Conservation (phyloP, 2,329 filamentous ascomycete species). For the Neospermospora avenae region DNA sequence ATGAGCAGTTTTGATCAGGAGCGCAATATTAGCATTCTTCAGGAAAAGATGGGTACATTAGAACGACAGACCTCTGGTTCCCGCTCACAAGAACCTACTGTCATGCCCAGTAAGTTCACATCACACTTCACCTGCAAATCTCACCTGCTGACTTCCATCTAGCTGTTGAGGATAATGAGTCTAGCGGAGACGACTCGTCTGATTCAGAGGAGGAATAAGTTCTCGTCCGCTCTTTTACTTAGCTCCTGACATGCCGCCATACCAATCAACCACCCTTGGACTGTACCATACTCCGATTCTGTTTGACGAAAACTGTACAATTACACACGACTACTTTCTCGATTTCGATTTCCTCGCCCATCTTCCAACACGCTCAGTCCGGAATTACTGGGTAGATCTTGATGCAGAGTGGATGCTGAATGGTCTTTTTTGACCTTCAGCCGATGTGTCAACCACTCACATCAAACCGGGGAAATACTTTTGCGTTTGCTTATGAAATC, state of each 20-base stretch:
- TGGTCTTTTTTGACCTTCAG: slow-evolving; percentile 3
- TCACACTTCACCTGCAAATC: not conserved
- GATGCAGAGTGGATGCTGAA: slow-evolving; percentile 3
- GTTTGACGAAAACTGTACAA: slow-evolving; percentile 21
- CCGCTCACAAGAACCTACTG: slow-evolving; percentile 39
- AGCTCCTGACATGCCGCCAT: not conserved
- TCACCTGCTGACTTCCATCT: slow-evolving; percentile 14
- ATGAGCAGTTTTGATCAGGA: slow-evolving; percentile 73
- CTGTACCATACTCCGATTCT: slow-evolving; percentile 22
- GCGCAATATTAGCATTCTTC: slow-evolving; percentile 60
- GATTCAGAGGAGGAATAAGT: slow-evolving; percentile 48
- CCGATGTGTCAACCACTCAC: slow-evolving; percentile 14
- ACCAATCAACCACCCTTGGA: slow-evolving; percentile 3
- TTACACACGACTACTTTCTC: slow-evolving; percentile 16
- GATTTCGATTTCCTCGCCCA: slow-evolving; percentile 4
- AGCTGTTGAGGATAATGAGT: slow-evolving; percentile 38
- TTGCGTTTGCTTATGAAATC: slow-evolving; percentile 1
- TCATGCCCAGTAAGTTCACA: slow-evolving; percentile 31
- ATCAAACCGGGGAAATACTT: not conserved
- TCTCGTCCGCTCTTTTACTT: not conserved
- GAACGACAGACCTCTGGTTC: slow-evolving; percentile 28
- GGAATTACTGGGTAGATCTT: not conserved
- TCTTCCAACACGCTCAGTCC: not conserved
- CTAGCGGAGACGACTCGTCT: slow-evolving; percentile 51
- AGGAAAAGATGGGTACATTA: slow-evolving; percentile 54